A percentile compares a stretch with the other conserved stretches of the same genome.
Evolutionary conservation across 305 asterid genomes (phyloP).

Genomic region (Plantago coronopus): DNA sequence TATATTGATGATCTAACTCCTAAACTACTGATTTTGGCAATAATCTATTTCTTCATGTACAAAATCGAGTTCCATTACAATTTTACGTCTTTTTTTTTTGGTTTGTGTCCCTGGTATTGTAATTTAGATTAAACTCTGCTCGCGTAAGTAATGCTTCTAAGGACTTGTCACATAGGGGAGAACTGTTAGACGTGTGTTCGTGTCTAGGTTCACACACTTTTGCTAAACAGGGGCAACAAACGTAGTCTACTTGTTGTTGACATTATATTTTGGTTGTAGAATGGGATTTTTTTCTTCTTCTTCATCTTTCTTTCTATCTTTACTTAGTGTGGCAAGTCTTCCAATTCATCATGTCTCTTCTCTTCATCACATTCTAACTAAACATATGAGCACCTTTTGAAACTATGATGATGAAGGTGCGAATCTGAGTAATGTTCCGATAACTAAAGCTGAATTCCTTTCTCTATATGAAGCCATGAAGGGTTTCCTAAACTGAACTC

Average conservation of each 20-base stretch:
- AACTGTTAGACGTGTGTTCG: background rate
- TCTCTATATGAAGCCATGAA: too few species aligned
- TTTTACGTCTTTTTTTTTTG: background rate
- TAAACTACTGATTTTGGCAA: constrained; percentile 11
- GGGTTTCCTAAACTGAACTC: too few species aligned
- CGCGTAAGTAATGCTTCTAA: background rate
- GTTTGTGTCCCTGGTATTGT: constrained; percentile 4
- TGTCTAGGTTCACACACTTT: background rate
- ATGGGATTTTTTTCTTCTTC: constrained; percentile 7
- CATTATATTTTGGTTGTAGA: constrained; percentile 5
- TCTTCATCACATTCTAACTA: too few species aligned
- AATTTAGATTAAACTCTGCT: constrained; percentile 2
- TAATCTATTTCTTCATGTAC: constrained; percentile 8
- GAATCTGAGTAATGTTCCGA: too few species aligned
- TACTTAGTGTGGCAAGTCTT: background rate
- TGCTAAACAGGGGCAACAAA: constrained; percentile 3
- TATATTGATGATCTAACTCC: constrained; percentile 5
- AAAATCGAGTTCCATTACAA: constrained; percentile 6
- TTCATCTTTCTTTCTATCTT: background rate
- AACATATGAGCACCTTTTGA: too few species aligned
- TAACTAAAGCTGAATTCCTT: too few species aligned
- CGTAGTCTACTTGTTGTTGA: background rate
- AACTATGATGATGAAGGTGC: too few species aligned
- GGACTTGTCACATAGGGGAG: constrained; percentile 2
- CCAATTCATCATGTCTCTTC: background rate